Percentiles rank a stretch among this genome's conserved stretches.
Conservation (phyloP, 495 filamentous ascomycete species). For the Neohortaea acidophila region DNA sequence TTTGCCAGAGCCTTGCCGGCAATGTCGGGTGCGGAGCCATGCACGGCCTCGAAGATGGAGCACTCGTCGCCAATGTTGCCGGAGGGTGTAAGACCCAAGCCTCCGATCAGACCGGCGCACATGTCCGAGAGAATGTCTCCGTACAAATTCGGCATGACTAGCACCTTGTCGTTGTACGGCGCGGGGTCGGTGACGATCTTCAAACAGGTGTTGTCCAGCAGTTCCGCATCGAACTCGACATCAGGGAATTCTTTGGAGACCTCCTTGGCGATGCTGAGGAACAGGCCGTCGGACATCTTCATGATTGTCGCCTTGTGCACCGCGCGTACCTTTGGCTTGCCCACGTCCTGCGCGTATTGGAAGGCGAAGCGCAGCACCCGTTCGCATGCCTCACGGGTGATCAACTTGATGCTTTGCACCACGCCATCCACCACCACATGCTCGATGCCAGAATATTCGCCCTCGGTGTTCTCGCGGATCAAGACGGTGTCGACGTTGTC, state of each 20-base stretch:
- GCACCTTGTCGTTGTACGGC: slow-evolving; percentile 96
- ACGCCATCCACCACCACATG: slow-evolving; percentile 96
- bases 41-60: slow-evolving; percentile 98
- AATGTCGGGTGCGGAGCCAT: slow-evolving; percentile 95
- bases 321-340: slow-evolving; percentile 85
- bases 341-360: slow-evolving; percentile 85
- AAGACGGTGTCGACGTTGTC: slow-evolving; percentile 93
- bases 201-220: slow-evolving; percentile 96
- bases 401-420: slow-evolving; percentile 98
- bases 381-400: slow-evolving; percentile 85
- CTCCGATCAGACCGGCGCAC: slow-evolving; percentile 96
- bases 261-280: slow-evolving; percentile 69
- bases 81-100: slow-evolving; percentile 88
- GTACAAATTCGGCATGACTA: slow-evolving; percentile 99
- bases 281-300: slow-evolving; percentile 99
- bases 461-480: slow-evolving; percentile 99
- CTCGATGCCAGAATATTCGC: slow-evolving; percentile 98
- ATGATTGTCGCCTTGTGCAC: slow-evolving; percentile 99
- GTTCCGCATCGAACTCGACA: slow-evolving; percentile 87
- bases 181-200: slow-evolving; percentile 90
- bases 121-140: slow-evolving; percentile 99
- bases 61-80: slow-evolving; percentile 98
- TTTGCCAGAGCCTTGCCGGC: slow-evolving; percentile 91
- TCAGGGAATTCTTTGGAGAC: slow-evolving; percentile 87
- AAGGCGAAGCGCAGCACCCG: slow-evolving; percentile 91